Conservation (phyloP, 306 rosid genomes). For the Lathyrus sativus region DNA sequence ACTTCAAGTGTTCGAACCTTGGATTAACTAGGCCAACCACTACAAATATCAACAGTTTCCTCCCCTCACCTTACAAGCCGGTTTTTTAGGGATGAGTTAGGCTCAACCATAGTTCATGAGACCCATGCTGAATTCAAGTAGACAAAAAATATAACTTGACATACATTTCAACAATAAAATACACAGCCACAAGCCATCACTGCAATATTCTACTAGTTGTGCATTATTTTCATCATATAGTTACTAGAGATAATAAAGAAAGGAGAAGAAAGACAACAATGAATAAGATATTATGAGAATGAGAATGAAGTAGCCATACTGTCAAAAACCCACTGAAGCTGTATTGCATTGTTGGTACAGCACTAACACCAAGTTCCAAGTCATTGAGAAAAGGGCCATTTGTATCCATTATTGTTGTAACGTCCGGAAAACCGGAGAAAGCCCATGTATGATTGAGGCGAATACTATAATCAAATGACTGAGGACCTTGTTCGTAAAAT, state of each 20-base stretch:
- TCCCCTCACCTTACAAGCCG: too few relatives aligned
- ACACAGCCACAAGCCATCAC: slow-evolving; percentile 20
- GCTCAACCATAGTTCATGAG: too few relatives aligned
- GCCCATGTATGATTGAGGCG: slow-evolving; percentile 99
- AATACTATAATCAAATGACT: slow-evolving; percentile 82
- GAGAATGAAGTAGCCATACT: slow-evolving; percentile 55
- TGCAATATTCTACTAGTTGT: slow-evolving; percentile 15
- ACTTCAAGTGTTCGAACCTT: too few relatives aligned
- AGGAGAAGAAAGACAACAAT: slow-evolving; percentile 4
- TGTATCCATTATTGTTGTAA: slow-evolving; percentile 87
- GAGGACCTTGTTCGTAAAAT: slow-evolving; percentile 88
- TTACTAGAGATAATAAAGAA: slow-evolving; percentile 7
- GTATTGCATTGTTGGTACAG: slow-evolving; percentile 89
- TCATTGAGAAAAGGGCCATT: slow-evolving; percentile 92
- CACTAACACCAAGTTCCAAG: slow-evolving; percentile 75
- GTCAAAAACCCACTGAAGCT: slow-evolving; percentile 94
- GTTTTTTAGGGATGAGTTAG: too few relatives aligned
- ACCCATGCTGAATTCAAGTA: neutral
- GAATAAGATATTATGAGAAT: slow-evolving; percentile 32
- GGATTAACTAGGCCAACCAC: too few relatives aligned
- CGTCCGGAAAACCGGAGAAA: slow-evolving; percentile 94
- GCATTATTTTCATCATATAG: slow-evolving; percentile 8
- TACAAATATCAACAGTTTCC: too few relatives aligned
- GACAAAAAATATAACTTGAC: slow-evolving; percentile 13
- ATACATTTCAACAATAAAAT: slow-evolving; percentile 15